Evolutionary conservation across 1,139 yeast genomes (phyloP).

Genomic region (Torulaspora pretoriensis): DNA sequence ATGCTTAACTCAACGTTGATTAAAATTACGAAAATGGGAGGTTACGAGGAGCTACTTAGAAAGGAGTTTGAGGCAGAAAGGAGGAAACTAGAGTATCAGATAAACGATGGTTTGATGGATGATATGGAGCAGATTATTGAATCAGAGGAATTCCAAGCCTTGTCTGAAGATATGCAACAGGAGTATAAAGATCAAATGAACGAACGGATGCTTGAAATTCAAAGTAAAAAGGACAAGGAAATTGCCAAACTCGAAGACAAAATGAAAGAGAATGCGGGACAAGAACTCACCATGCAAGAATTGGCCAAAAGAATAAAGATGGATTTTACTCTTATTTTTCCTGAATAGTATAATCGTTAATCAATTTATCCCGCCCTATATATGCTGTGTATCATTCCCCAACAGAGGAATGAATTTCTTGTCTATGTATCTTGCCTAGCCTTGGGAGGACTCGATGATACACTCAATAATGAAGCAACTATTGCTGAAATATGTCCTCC

Average conservation of each 20-base stretch:
- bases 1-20: conserved; percentile 41
- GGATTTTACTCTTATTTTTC: conserved; percentile 41
- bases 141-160: conserved; percentile 38
- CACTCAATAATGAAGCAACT: background rate
- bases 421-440: no score
- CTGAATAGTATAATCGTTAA: conserved; percentile 15
- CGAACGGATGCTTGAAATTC: conserved; percentile 24
- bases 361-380: background rate
- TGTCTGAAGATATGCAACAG: conserved; percentile 37
- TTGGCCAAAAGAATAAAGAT: conserved; percentile 41
- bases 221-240: conserved; percentile 27
- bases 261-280: conserved; percentile 24
- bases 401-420: background rate
- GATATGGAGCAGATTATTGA: conserved; percentile 38
- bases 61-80: conserved; percentile 38
- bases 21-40: conserved; percentile 44
- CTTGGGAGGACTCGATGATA: background rate
- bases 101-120: conserved; percentile 39
- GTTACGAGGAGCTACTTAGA: conserved; percentile 41
- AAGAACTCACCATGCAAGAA: conserved; percentile 44
- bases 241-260: conserved; percentile 27
- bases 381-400: conserved; percentile 3
- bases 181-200: conserved; percentile 32
- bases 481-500: conserved; percentile 65
- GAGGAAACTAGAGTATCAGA: conserved; percentile 35